phyloP scores from a whole-genome alignment of 2,329 filamentous ascomycete species.

The Neopestalotiopsis rosae region DNA sequence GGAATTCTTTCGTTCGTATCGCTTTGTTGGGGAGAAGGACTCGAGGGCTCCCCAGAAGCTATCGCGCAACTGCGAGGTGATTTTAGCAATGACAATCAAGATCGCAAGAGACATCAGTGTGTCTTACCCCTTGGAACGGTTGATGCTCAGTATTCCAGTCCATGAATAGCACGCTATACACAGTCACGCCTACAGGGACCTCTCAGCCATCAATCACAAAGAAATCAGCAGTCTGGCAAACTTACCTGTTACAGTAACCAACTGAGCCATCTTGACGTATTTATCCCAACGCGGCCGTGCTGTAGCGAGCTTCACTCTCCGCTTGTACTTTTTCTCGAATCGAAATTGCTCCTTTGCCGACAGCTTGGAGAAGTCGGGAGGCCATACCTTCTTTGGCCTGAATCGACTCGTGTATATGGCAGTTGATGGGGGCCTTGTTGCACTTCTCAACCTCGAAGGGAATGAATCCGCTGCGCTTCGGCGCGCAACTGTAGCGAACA shows the following conservation, averaged over 20 bases:
- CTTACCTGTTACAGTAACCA: constrained; percentile 61
- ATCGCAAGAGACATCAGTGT: no score
- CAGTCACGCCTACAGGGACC: constrained; percentile 52
- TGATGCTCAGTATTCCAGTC: constrained; percentile 56
- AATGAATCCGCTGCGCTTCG: constrained; percentile 41
- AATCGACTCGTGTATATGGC: constrained; percentile 60
- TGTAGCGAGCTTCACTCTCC: constrained; percentile 57
- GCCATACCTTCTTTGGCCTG: constrained; percentile 76
- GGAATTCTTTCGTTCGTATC: constrained; percentile 27
- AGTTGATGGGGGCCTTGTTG: constrained; percentile 26
- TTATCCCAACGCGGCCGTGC: constrained; percentile 36
- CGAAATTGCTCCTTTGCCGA: constrained; percentile 75
- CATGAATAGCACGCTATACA: constrained; percentile 67
- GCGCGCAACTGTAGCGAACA: constrained; percentile 54
- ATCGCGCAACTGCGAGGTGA: constrained; percentile 40
- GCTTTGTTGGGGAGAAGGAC: constrained; percentile 31
- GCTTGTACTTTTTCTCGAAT: constrained; percentile 80
- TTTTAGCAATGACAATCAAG: constrained; percentile 1
- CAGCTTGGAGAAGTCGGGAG: constrained; percentile 75
- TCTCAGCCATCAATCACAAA: constrained; percentile 54
- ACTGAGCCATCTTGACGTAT: constrained; percentile 66
- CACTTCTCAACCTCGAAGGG: constrained; percentile 28
- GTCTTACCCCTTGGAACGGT: constrained; percentile 57
- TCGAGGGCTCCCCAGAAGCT: constrained; percentile 44
- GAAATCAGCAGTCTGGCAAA: constrained; percentile 37